Conservation (phyloP, 495 filamentous ascomycete genomes). For the Baudoinia panamericana region DNA sequence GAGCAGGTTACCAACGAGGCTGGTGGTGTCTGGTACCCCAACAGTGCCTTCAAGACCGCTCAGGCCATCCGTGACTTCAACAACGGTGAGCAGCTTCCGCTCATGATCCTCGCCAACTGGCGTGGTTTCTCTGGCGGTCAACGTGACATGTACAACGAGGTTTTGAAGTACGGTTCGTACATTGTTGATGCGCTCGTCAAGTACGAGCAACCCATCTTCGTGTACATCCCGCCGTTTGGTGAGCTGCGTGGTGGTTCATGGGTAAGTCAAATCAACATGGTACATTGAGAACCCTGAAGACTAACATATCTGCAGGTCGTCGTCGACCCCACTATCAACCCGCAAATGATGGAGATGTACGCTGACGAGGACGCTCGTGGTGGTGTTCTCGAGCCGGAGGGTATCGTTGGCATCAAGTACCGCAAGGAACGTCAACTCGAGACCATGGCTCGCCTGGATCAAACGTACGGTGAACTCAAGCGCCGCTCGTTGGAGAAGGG, state of each 20-base stretch:
- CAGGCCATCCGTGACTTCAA: constrained; percentile 99
- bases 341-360: constrained; percentile 97
- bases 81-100: constrained; percentile 90
- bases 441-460: constrained; percentile 91
- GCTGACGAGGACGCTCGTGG: constrained; percentile 90
- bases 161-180: constrained; percentile 97
- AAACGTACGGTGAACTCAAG: constrained; percentile 68
- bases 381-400: constrained; percentile 95
- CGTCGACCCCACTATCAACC: constrained; percentile 95
- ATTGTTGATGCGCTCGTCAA: constrained; percentile 97
- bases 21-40: constrained; percentile 98
- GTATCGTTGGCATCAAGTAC: constrained; percentile 97
- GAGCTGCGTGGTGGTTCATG: constrained; percentile 98
- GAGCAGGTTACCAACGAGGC: constrained; percentile 88
- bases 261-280: constrained; percentile 37
- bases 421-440: constrained; percentile 93
- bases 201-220: constrained; percentile 95
- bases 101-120: constrained; percentile 99
- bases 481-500: constrained; percentile 54
- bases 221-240: constrained; percentile 94
- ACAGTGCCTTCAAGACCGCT: constrained; percentile 98
- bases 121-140: constrained; percentile 98
- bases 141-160: constrained; percentile 99
- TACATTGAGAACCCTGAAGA: constrained; percentile 1
- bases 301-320: constrained; percentile 54